A percentile compares a stretch with the other conserved stretches of the same genome.
Conservation (phyloP, 1,139 yeast genomes). For the Pichia sp. region DNA sequence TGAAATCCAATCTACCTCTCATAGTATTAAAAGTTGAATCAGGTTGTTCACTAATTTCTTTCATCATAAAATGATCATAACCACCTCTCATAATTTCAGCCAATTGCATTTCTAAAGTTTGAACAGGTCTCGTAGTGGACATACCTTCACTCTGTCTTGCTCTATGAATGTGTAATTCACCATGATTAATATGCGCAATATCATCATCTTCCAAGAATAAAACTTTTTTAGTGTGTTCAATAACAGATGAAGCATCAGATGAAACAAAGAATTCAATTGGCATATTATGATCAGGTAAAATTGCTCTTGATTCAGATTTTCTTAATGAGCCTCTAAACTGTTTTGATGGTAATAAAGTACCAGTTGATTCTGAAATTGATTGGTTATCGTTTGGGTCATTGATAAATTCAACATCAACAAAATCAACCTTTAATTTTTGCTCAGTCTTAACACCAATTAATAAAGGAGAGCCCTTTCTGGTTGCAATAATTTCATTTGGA, state of each 20-base stretch:
- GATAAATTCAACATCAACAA: constrained; percentile 96
- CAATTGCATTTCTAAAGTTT: constrained; percentile 93
- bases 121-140: constrained; percentile 89
- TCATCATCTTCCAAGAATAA: constrained; percentile 96
- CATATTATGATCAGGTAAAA: constrained; percentile 29
- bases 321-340: constrained; percentile 21
- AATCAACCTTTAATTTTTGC: constrained; percentile 90
- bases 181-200: constrained; percentile 96
- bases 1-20: constrained; percentile 98
- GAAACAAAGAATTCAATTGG: constrained; percentile 96
- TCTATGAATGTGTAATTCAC: constrained; percentile 97
- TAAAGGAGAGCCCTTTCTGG: constrained; percentile 97
- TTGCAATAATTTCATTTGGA: constrained; percentile 95
- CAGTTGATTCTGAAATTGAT: constrained; percentile 8
- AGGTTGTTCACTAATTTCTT: constrained; percentile 98
- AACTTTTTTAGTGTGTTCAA: constrained; percentile 96
- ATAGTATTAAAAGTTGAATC: constrained; percentile 96
- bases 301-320: constrained; percentile 31
- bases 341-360: constrained; percentile 13
- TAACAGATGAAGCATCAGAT: constrained; percentile 96
- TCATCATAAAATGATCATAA: constrained; percentile 95
- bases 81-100: constrained; percentile 98
- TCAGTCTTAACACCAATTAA: constrained; percentile 96
- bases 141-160: constrained; percentile 88
- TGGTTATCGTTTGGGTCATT: constrained; percentile 35